Conservation (phyloP, 352 stramenopile species). For the Phytophthora quininea region DNA sequence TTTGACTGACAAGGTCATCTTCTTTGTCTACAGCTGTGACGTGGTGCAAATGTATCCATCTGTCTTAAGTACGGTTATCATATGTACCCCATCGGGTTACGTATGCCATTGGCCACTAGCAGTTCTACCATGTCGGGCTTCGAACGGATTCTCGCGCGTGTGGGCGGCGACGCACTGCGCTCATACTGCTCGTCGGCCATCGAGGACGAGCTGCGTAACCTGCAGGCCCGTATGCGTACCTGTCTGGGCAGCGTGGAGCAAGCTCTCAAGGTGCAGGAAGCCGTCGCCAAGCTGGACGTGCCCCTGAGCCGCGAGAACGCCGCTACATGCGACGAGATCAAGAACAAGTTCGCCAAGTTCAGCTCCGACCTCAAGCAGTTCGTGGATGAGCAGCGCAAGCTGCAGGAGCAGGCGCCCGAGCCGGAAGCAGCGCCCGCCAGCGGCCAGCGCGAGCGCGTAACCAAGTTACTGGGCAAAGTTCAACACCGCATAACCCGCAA, state of each 20-base stretch:
- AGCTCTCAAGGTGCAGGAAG: conserved; percentile 63
- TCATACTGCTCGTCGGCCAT: conserved; percentile 82
- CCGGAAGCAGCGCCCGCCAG: conserved; percentile 24
- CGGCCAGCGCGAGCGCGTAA: conserved; percentile 40
- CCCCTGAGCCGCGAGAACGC: conserved; percentile 64
- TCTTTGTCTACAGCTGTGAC: too few relatives aligned
- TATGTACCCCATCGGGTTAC: background rate
- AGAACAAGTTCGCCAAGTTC: conserved; percentile 60
- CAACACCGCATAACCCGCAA: conserved; percentile 73
- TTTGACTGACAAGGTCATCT: too few relatives aligned
- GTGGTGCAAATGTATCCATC: too few relatives aligned
- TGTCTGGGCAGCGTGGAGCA: conserved; percentile 64
- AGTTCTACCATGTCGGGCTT: conserved; percentile 66
- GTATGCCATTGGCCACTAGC: background rate
- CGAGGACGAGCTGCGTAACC: conserved; percentile 66
- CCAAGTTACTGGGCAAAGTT: conserved; percentile 60
- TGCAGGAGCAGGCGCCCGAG: conserved; percentile 41
- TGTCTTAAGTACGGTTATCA: too few relatives aligned
- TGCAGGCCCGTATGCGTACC: conserved; percentile 65
- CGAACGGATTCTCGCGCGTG: conserved; percentile 74
- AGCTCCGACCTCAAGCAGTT: conserved; percentile 52
- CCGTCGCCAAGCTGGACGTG: conserved; percentile 66
- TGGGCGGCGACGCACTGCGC: conserved; percentile 68
- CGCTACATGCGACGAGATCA: conserved; percentile 53
- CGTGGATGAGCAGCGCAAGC: conserved; percentile 63